A percentile compares a stretch with the other conserved stretches of the same genome.
These are phyloP conservation scores for Cucurbita ficifolia DNA, from an alignment of 306 rosid species.

Conservation along the genomic window DNA sequence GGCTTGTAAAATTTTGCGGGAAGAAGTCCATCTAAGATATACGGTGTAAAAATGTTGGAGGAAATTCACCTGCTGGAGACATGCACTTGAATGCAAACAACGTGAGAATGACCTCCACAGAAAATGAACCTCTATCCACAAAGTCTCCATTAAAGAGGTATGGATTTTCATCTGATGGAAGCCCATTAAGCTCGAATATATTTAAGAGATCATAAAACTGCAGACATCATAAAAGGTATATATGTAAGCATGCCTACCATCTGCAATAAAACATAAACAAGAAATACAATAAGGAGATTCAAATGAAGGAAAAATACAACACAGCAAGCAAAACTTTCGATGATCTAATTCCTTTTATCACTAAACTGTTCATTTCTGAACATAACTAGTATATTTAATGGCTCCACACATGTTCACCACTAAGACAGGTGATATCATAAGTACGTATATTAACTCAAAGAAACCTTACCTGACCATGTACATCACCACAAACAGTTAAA, in stretches of 20 bases:
- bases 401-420: background rate
- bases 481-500: conserved; percentile 96
- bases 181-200: conserved; percentile 97
- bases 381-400: background rate
- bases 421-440: background rate
- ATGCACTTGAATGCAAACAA: conserved; percentile 96
- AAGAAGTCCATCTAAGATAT: background rate
- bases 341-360: background rate
- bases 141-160: conserved; percentile 96
- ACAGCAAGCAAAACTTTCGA: background rate
- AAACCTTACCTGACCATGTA: conserved; percentile 84
- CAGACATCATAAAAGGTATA: conserved; percentile 11
- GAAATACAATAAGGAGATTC: background rate
- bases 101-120: conserved; percentile 91
- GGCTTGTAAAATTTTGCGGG: background rate
- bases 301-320: background rate
- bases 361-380: background rate
- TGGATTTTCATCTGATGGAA: conserved; percentile 99
- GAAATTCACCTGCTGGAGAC: conserved; percentile 82
- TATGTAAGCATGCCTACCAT: background rate
- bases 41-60: background rate
- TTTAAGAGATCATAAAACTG: conserved; percentile 93
- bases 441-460: background rate
- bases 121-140: conserved; percentile 97
- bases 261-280: background rate